Evolutionary conservation across 139 green algal genomes (phyloP).

Genomic region (Tetraselmis striata): DNA sequence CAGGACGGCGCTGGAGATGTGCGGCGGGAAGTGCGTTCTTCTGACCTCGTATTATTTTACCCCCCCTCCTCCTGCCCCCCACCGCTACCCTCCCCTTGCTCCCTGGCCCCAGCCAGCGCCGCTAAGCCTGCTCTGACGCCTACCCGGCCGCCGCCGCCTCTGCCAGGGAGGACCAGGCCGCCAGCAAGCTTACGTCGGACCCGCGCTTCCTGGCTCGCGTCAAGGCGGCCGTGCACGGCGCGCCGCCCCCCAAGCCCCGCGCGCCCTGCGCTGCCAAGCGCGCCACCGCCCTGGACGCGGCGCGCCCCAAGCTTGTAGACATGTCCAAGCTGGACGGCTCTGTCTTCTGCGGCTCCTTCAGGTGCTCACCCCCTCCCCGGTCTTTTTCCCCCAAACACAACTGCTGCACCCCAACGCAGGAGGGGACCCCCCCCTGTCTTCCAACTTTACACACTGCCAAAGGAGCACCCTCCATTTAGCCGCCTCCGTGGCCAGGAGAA

Average conservation of each 20-base stretch:
- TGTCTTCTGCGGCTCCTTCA: neutral
- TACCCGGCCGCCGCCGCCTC: too few species aligned
- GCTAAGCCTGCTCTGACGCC: too few species aligned
- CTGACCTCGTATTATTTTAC: too few species aligned
- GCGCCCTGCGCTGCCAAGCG: neutral
- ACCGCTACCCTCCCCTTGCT: too few species aligned
- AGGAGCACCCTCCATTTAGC: too few species aligned
- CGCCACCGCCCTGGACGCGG: slow-evolving; percentile 2
- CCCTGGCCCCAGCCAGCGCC: too few species aligned
- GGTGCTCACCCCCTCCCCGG: neutral
- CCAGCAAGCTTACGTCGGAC: slow-evolving; percentile 42
- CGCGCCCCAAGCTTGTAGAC: slow-evolving; percentile 38
- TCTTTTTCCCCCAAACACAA: too few species aligned
- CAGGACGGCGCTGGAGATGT: slow-evolving; percentile 47
- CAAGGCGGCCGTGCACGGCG: neutral
- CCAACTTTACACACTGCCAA: too few species aligned
- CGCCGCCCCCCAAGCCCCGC: neutral
- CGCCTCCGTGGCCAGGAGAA: too few species aligned
- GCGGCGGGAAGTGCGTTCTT: slow-evolving; percentile 52
- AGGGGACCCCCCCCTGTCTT: too few species aligned
- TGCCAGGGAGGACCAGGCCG: slow-evolving; percentile 67
- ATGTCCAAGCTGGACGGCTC: slow-evolving; percentile 16
- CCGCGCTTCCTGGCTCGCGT: slow-evolving; percentile 37
- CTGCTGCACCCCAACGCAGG: too few species aligned
- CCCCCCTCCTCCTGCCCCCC: too few species aligned